Conservation (phyloP, 345 rosid species). For the Passiflora organensis region DNA sequence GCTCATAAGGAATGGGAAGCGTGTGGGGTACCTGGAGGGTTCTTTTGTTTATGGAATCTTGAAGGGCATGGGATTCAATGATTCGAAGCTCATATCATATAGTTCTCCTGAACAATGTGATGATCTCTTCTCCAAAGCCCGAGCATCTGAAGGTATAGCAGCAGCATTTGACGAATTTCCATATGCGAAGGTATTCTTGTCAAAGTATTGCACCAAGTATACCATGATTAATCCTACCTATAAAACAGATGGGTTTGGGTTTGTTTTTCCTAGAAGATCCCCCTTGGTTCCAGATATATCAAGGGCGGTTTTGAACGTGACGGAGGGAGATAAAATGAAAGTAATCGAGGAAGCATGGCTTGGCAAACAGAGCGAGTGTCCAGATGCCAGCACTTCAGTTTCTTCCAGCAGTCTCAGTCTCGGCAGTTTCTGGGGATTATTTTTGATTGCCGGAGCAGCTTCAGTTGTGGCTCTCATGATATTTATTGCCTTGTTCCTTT, state of each 20-base stretch:
- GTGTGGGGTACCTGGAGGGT: slow-evolving; percentile 36
- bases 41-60: slow-evolving; percentile 42
- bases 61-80: slow-evolving; percentile 9
- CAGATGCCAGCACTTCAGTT: slow-evolving; percentile 7
- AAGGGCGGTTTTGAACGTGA: slow-evolving; percentile 18
- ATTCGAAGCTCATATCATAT: slow-evolving; percentile 14
- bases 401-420: slow-evolving; percentile 18
- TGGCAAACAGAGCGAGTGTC: slow-evolving; percentile 1
- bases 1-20: slow-evolving; percentile 32
- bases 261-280: slow-evolving; percentile 23
- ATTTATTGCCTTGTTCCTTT: slow-evolving; percentile 3
- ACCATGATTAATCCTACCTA: slow-evolving; percentile 10
- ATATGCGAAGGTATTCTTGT: slow-evolving; percentile 33
- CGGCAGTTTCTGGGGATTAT: slow-evolving; percentile 21
- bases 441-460: slow-evolving; percentile 19
- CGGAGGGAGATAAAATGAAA: slow-evolving; percentile 19
- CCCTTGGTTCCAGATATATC: slow-evolving; percentile 20
- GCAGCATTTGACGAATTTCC: slow-evolving; percentile 43
- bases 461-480: slow-evolving; percentile 8
- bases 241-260: slow-evolving; percentile 13
- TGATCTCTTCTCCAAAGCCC: slow-evolving; percentile 12
- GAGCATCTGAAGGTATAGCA: slow-evolving; percentile 17
- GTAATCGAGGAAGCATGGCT: slow-evolving; percentile 14
- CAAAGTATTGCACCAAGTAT: slow-evolving; percentile 21
- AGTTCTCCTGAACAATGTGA: slow-evolving; percentile 21